Percentiles rank a stretch among this genome's conserved stretches.
These are phyloP conservation scores for Cercophora samala DNA, from an alignment of 495 filamentous ascomycete species.

Conservation along the genomic window DNA sequence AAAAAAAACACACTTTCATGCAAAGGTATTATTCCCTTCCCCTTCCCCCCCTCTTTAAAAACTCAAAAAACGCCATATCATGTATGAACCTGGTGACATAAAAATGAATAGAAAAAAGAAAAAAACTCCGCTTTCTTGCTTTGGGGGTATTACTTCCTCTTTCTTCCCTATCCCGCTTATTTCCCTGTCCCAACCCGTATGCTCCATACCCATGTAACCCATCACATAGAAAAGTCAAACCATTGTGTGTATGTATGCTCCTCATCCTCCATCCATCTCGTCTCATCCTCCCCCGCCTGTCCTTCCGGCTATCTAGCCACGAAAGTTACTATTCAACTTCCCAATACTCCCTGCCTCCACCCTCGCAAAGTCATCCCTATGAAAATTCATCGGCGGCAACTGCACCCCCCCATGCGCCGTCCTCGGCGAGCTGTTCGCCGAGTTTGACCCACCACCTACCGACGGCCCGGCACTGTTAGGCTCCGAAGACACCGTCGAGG, in stretches of 20 bases:
- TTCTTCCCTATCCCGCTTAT: neutral
- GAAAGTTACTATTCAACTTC: neutral
- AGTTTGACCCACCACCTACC: neutral
- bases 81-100: neutral
- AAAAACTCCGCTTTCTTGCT: neutral
- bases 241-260: neutral
- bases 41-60: neutral
- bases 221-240: neutral
- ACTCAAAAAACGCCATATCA: neutral
- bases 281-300: neutral
- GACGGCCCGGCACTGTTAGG: neutral
- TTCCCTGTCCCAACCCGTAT: neutral
- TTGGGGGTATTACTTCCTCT: neutral
- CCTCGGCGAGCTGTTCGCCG: slow-evolving; percentile 3
- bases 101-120: neutral
- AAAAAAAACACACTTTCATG: neutral
- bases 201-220: neutral
- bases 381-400: neutral
- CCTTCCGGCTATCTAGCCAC: too few relatives aligned
- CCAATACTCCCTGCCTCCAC: neutral
- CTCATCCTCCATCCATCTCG: neutral
- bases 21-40: neutral
- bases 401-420: neutral
- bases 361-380: neutral
- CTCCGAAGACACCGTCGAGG: neutral